Evolutionary conservation across 2,329 filamentous ascomycete species (phyloP).

Genomic region (Penicillium sp.): DNA sequence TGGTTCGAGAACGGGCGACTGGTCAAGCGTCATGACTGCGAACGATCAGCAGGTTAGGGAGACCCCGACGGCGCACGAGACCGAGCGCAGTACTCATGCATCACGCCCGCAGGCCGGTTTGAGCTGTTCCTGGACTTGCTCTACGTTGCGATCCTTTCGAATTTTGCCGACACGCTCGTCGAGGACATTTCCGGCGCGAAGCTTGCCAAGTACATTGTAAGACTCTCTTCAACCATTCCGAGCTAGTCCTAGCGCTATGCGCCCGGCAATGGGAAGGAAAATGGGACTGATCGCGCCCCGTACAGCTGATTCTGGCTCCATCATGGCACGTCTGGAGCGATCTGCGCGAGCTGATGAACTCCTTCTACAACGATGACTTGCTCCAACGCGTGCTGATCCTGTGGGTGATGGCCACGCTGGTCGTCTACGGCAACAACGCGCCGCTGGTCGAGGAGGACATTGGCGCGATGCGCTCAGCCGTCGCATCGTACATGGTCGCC

Average conservation of each 20-base stretch:
- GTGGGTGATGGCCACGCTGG: slow-evolving; percentile 52
- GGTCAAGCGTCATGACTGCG: slow-evolving; percentile 44
- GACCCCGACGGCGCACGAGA: neutral
- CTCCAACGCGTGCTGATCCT: slow-evolving; percentile 48
- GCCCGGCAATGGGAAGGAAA: no score
- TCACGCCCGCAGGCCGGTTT: slow-evolving; percentile 38
- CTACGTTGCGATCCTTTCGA: slow-evolving; percentile 53
- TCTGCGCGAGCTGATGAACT: slow-evolving; percentile 53
- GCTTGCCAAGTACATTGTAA: slow-evolving; percentile 48
- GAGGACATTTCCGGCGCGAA: slow-evolving; percentile 47
- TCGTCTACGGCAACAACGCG: slow-evolving; percentile 52
- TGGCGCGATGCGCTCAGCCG: slow-evolving; percentile 46
- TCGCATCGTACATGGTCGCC: slow-evolving; percentile 49
- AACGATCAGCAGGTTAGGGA: slow-evolving; percentile 40
- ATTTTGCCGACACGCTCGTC: slow-evolving; percentile 50
- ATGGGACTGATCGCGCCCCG: neutral
- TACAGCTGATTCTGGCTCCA: slow-evolving; percentile 46
- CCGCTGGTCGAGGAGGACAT: slow-evolving; percentile 45
- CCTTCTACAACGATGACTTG: slow-evolving; percentile 53
- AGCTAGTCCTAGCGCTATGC: no score
- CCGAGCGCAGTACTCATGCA: neutral
- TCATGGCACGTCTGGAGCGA: slow-evolving; percentile 54
- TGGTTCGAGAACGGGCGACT: slow-evolving; percentile 48
- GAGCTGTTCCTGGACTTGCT: slow-evolving; percentile 53
- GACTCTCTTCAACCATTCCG: no score